Evolutionary conservation across 441 rosid genomes (phyloP).

Genomic region (Corymbia citriodora): DNA sequence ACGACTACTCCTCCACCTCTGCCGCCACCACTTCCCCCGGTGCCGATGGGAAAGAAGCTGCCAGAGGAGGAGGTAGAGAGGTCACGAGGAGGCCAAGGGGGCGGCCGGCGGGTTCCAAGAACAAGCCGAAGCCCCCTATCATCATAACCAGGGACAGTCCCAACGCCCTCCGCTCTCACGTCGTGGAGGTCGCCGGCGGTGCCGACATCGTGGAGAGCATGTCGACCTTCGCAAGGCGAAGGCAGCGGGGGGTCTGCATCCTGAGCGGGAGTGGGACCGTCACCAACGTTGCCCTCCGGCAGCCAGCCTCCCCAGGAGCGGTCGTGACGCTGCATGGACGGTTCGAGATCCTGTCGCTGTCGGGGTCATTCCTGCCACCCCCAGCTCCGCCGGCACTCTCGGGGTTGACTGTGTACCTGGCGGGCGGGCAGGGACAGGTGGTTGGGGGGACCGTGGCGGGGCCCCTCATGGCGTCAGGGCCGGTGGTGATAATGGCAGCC

Average conservation of each 20-base stretch:
- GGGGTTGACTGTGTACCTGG: conserved; percentile 61
- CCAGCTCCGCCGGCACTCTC: conserved; percentile 89
- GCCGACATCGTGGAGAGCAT: conserved; percentile 73
- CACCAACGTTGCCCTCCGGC: conserved; percentile 61
- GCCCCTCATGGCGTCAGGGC: conserved; percentile 68
- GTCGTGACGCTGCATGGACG: conserved; percentile 81
- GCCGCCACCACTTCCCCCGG: conserved; percentile 15
- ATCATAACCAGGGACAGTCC: conserved; percentile 83
- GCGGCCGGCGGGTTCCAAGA: conserved; percentile 78
- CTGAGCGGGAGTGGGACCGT: conserved; percentile 82
- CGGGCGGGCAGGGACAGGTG: conserved; percentile 85
- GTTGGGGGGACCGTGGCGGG: conserved; percentile 76
- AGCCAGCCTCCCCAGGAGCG: conserved; percentile 69
- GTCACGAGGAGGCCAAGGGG: conserved; percentile 69
- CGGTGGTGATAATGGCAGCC: conserved; percentile 80
- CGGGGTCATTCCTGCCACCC: conserved; percentile 83
- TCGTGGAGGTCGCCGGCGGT: conserved; percentile 73
- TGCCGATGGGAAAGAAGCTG: conserved; percentile 26
- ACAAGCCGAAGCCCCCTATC: conserved; percentile 79
- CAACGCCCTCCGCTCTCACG: conserved; percentile 80
- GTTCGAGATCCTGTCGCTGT: conserved; percentile 77
- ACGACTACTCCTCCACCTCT: conserved; percentile 24
- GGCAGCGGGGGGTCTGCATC: conserved; percentile 79
- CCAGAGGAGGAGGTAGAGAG: conserved; percentile 37
- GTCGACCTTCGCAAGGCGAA: conserved; percentile 44